Evolutionary conservation across 140 eudicot species (phyloP), one percentile per base, ranked within the genome.

Genomic region (Erigeron philadelphicus): DNA sequence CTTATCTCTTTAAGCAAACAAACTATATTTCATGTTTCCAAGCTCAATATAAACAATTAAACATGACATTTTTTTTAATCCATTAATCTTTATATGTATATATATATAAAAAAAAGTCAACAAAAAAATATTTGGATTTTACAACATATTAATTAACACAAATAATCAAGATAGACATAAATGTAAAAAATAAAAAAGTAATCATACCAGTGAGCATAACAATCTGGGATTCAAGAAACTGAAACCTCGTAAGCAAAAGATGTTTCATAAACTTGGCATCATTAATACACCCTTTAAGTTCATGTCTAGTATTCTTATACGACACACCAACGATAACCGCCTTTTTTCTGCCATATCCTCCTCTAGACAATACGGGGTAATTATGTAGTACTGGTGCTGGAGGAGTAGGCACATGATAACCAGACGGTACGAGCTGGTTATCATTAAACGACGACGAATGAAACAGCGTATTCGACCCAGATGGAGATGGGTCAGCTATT

Each of bases 311-410:
- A 71, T 52, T 75, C 76, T 10, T 76, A 25, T 93, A 93, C 72
- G 96, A 83, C 48, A 93, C 81, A 2, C 98, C 98, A 41, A 86
- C 80, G 58, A 93, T 87, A 84, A 93, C 86, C 7, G 98, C 98
- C 80, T 80, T 93, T 49, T 89, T 93, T 47, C 86, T 62, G 12
- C 94, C 98, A 71, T 83, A 81, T 2, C 70, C 71, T 2, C 76
- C 69, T 2, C 5, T 5, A 31, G 38, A 4, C 38, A 4, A 4
- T 4, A 3, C 38, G 5, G 38, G 38, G 38, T 31, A 31, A 31
- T 31, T 31, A 31, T 31, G 38, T 4, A 31, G 5, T 31, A 31
- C 3, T 31, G 38, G 38, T 11, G 76, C 83, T 41, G 86, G 80
- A 15, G 90, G 86, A 19, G 64, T 55, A 8, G 56, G 42, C 41